Conservation (phyloP, 495 filamentous ascomycete genomes). For the Penicilliopsis zonata region DNA sequence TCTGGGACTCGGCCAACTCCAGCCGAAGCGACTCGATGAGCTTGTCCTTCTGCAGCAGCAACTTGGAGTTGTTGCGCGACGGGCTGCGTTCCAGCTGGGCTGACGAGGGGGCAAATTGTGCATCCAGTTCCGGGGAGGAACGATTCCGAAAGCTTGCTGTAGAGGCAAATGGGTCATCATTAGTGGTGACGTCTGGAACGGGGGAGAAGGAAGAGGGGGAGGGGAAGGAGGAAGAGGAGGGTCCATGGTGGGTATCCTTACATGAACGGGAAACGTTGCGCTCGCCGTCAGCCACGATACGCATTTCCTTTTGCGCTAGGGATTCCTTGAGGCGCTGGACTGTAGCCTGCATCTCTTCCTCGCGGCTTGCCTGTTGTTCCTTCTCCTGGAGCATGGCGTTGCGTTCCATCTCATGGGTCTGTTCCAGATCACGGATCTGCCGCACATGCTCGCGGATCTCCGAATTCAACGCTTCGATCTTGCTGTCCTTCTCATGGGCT, state of each 20-base stretch:
- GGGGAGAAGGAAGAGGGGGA: slow-evolving; percentile 4
- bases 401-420: slow-evolving; percentile 80
- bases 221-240: slow-evolving; percentile 4
- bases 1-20: slow-evolving; percentile 88
- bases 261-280: slow-evolving; percentile 55
- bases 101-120: slow-evolving; percentile 80
- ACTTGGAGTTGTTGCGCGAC: slow-evolving; percentile 73
- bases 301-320: slow-evolving; percentile 55
- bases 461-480: slow-evolving; percentile 63
- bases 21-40: slow-evolving; percentile 84
- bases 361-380: slow-evolving; percentile 68
- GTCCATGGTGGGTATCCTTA: slow-evolving; percentile 29
- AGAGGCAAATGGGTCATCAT: slow-evolving; percentile 21
- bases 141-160: slow-evolving; percentile 43
- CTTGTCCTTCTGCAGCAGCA: slow-evolving; percentile 89
- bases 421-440: slow-evolving; percentile 78
- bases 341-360: slow-evolving; percentile 79
- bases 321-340: slow-evolving; percentile 86
- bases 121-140: slow-evolving; percentile 37
- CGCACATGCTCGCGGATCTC: slow-evolving; percentile 69
- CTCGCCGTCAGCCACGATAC: slow-evolving; percentile 49
- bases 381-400: slow-evolving; percentile 81
- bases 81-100: slow-evolving; percentile 61
- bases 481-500: slow-evolving; percentile 69
- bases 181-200: neutral